Evolutionary conservation across 495 filamentous ascomycete species (phyloP), one percentile per base, ranked within the genome.

Genomic region (Hypoxylon fragiforme): DNA sequence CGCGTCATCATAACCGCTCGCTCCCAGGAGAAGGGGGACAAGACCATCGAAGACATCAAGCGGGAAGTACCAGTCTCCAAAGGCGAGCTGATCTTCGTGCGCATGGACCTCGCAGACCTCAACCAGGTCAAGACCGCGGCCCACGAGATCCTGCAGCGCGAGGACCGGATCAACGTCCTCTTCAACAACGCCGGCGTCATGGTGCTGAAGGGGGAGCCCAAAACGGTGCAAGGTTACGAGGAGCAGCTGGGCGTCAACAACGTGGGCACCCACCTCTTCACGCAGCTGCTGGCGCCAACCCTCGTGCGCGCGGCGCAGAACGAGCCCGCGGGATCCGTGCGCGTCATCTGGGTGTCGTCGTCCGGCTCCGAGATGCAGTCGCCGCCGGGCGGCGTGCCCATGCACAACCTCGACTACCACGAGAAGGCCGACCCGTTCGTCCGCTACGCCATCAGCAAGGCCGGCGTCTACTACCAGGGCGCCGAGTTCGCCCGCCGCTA

Each of bases 1-100:
- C 68, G 57, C 8, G 69, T 81, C 0, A 79, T 80, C 60, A 63
- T 82, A 2, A 71, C 72, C 5, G 71, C 67, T 22, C 71, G 79
- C 14, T 75, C 73, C 3, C 40, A 63, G 21, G 26, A 34, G 3
- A 63, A 61, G 7, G 57, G 37, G 7, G 31, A n/a, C 1, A 7
- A 56, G 24, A 69, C 64, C 1, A 68, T 70, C 39, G 31, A 36
- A 14, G 40, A 43, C 5, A 54, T 67, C 40, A 44, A 54, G 22
- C 50, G 3, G 26, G 39, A 37, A 6, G 54, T 45, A 13, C 45
- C 51, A 1, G 6, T 15, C 0, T 66, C 50, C 5, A 54, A n/a
- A 8, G 57, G 67, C 12, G 32, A 35, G 0, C 47, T 70, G 0
- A 38, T 37, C 13, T 66, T 63, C 43, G 35, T 70, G 2, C 46